These are phyloP conservation scores for Arthroderma sp. DNA, from an alignment of 2,329 filamentous ascomycete genomes.

Conservation along the genomic window DNA sequence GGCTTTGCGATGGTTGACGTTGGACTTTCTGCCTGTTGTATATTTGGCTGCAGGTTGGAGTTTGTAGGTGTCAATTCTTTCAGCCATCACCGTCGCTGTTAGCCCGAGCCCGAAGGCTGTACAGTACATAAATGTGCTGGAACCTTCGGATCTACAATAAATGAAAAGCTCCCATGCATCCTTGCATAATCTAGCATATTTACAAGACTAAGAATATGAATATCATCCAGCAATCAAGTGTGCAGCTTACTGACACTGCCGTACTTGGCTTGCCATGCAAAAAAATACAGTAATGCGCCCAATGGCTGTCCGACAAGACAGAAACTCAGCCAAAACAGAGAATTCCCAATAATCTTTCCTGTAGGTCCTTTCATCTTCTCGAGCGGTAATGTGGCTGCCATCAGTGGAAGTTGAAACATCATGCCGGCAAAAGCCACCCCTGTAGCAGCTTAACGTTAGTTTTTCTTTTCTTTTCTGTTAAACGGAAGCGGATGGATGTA, in stretches of 20 bases:
- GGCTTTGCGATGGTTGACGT: too few relatives aligned
- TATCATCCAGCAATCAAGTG: too few relatives aligned
- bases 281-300: constrained; percentile 87
- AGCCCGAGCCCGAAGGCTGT: too few relatives aligned
- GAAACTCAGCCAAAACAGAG: constrained; percentile 93
- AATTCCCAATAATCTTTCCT: constrained; percentile 73
- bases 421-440: constrained; percentile 90
- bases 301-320: constrained; percentile 91
- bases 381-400: constrained; percentile 63
- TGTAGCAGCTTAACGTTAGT: constrained; percentile 17
- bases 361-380: constrained; percentile 64
- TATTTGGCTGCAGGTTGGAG: too few relatives aligned
- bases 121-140: too few relatives aligned
- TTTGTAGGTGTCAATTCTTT: too few relatives aligned
- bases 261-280: constrained; percentile 97
- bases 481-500: not conserved
- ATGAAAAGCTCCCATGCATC: too few relatives aligned
- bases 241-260: constrained; percentile 52
- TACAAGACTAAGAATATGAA: too few relatives aligned
- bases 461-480: not conserved
- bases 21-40: too few relatives aligned
- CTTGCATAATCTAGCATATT: too few relatives aligned
- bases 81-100: too few relatives aligned
- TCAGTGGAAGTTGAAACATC: constrained; percentile 83
- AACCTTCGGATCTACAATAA: too few relatives aligned